Percentiles rank a stretch among this genome's conserved stretches.
Conservation (phyloP, 345 rosid genomes). For the Geranium brycei region DNA sequence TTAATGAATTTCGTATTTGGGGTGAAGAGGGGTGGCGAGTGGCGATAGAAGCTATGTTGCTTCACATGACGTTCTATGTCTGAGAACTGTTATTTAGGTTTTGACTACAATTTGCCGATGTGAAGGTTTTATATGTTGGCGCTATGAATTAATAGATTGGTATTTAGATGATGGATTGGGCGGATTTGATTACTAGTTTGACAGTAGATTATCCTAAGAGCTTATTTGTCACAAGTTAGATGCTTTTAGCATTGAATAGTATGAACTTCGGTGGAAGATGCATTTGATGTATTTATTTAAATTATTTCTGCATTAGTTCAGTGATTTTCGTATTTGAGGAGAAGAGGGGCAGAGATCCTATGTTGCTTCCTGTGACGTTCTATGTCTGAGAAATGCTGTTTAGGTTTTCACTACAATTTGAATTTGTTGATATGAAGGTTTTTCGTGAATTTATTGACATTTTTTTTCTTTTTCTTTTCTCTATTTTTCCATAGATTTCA, state of each 20-base stretch:
- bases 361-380: background rate
- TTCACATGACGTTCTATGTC: background rate
- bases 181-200: background rate
- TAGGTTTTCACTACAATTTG: background rate
- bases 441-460: background rate
- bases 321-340: background rate
- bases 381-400: background rate
- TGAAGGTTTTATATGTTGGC: background rate
- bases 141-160: no score
- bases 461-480: background rate
- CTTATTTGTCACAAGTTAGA: background rate
- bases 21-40: background rate
- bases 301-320: no score
- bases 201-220: background rate
- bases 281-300: background rate
- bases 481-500: conserved; percentile 6
- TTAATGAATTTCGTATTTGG: background rate
- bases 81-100: background rate
- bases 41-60: background rate
- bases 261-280: background rate
- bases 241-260: background rate
- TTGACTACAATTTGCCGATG: background rate
- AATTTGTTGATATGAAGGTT: background rate
- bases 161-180: background rate
- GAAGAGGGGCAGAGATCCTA: background rate